These are phyloP conservation scores for Pelargonium myrrhifolium DNA, from an alignment of 441 rosid species.

Conservation along the genomic window DNA sequence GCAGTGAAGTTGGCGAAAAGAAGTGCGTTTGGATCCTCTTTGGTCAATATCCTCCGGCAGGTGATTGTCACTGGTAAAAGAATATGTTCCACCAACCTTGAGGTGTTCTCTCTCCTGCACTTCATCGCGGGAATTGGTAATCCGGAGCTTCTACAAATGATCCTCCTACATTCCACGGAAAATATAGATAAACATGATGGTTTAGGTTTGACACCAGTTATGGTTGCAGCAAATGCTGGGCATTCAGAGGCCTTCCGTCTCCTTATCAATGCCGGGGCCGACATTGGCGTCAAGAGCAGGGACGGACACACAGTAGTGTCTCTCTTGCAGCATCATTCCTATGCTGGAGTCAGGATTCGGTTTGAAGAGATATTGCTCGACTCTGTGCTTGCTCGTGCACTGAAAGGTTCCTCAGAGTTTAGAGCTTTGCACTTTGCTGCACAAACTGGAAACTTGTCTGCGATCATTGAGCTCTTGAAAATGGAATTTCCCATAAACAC, in stretches of 20 bases:
- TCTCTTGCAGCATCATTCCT: conserved; percentile 14
- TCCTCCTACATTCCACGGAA: conserved; percentile 16
- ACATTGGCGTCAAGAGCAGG: conserved; percentile 24
- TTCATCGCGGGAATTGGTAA: conserved; percentile 26
- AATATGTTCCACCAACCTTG: conserved; percentile 22
- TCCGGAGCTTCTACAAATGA: conserved; percentile 22
- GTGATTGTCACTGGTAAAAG: conserved; percentile 18
- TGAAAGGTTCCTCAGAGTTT: conserved; percentile 20
- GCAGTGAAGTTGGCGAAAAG: conserved; percentile 25
- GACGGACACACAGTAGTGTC: conserved; percentile 19
- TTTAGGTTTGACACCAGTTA: conserved; percentile 23
- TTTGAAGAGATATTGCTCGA: conserved; percentile 30
- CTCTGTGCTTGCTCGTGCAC: conserved; percentile 16
- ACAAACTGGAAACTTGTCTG: conserved; percentile 20
- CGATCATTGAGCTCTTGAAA: conserved; percentile 23
- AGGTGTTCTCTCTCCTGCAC: conserved; percentile 30
- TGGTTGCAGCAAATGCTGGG: conserved; percentile 21
- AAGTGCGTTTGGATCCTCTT: conserved; percentile 22
- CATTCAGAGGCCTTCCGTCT: conserved; percentile 21
- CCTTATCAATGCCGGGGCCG: conserved; percentile 22
- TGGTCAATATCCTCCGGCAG: conserved; percentile 18
- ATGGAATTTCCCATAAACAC: conserved; percentile 18
- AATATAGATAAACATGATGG: conserved; percentile 22
- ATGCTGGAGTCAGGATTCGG: conserved; percentile 15
- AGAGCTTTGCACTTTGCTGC: conserved; percentile 30